These are phyloP conservation scores for Talaromyces albobiverticillius DNA, from an alignment of 2,329 filamentous ascomycete genomes.

Conservation along the genomic window DNA sequence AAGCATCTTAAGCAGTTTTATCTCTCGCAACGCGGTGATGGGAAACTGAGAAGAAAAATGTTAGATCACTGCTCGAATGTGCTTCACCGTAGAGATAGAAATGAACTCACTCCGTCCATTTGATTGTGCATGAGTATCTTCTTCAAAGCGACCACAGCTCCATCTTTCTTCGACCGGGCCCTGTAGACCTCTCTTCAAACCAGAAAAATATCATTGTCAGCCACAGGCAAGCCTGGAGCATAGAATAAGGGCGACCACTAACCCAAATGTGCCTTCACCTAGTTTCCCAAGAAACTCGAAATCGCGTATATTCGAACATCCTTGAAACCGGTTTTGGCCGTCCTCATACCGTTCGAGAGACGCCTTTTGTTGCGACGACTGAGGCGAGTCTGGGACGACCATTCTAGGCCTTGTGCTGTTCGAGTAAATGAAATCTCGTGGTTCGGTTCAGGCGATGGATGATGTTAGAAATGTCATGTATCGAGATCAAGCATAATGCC, in stretches of 20 bases:
- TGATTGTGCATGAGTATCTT: constrained; percentile 99
- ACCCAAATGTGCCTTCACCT: constrained; percentile 94
- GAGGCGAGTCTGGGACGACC: constrained; percentile 27
- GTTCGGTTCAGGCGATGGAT: not conserved
- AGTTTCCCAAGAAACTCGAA: constrained; percentile 54
- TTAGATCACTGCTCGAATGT: not conserved
- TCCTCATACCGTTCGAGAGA: constrained; percentile 46
- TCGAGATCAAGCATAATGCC: constrained; percentile 4
- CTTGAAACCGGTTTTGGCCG: constrained; percentile 64
- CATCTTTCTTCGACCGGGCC: constrained; percentile 71
- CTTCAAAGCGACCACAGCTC: constrained; percentile 80
- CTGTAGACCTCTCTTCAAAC: constrained; percentile 77
- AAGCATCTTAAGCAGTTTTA: constrained; percentile 95
- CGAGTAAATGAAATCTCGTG: not conserved
- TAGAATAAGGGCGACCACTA: constrained; percentile 36
- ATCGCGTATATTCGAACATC: constrained; percentile 64
- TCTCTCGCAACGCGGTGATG: constrained; percentile 96
- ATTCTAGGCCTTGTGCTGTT: constrained; percentile 22
- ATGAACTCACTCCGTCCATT: constrained; percentile 77
- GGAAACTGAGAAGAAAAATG: constrained; percentile 62
- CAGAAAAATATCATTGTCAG: not conserved
- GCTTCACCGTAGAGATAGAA: not conserved
- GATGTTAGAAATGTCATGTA: constrained; percentile 4
- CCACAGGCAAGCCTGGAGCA: not conserved
- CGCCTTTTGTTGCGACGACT: constrained; percentile 22